Evolutionary conservation across 345 rosid genomes (phyloP), one percentile per base, ranked within the genome.

Genomic region (Eucalyptus decipiens): DNA sequence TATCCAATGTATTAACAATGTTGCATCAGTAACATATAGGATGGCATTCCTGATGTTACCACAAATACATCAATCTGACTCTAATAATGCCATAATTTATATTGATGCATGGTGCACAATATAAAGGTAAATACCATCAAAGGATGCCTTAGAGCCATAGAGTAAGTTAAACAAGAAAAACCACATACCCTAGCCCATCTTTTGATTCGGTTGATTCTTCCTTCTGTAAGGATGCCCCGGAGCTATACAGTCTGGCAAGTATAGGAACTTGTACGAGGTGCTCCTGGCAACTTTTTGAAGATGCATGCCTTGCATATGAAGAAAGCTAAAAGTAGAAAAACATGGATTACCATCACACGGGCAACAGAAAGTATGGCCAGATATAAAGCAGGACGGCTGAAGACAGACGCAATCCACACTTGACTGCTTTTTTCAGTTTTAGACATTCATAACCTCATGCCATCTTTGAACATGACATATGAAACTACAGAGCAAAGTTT

Each of bases 161-260:
- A 52, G 10, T 24, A 65, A 50, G 32, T 13, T 49, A 86, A 24
- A 9, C 21, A 43, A 80, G 54, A 13, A 32, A 85, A 42, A 62
- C 19, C 48, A 90, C 90, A 67, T 87, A 97, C 99, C 95, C 90
- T 28, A 89, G 91, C 62, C 49, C 91, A 76, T 48, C 86, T 52
- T 89, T 87, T 13, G 90, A 60, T 69, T 89, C 91, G 90, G 67
- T 48, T 45, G 91, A 62, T 87, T 87, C 92, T 83, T 95, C 95
- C 91, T 93, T 95, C 88, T 91, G 94, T 51, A 92, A 90, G 87
- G 95, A 93, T 91, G 95, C 94, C 47, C 94, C 92, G 1, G 95
- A 90, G 88, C 94, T 62, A 54, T 92, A 97, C 48, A 94, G 92
- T 91, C 98, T 93, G 48, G 95, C 90, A 80, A 91, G 89, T 80